Conservation (phyloP, 371 early-diverging fungal species). For the Mortierella sp. region DNA sequence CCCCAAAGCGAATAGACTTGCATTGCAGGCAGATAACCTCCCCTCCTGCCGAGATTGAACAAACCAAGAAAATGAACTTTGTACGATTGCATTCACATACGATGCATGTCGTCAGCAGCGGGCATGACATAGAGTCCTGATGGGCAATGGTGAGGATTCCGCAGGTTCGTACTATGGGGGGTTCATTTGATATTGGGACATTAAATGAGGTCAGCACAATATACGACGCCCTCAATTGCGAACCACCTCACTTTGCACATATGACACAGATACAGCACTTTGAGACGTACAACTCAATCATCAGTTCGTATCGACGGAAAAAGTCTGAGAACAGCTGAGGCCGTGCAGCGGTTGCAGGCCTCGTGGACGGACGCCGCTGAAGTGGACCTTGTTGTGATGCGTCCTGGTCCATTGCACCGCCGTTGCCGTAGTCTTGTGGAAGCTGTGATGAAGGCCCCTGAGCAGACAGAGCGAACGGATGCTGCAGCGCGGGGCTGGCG, state of each 20-base stretch:
- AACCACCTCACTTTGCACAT: no score
- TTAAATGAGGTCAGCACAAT: no score
- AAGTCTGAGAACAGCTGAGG: constrained; percentile 53
- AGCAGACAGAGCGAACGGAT: constrained; percentile 5
- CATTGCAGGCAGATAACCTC: no score
- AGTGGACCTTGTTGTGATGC: constrained; percentile 10
- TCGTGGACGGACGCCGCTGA: constrained; percentile 11
- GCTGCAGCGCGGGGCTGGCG: constrained; percentile 6
- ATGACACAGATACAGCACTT: background rate
- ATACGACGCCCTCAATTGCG: no score
- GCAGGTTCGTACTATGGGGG: constrained; percentile 72
- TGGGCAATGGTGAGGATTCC: constrained; percentile 83
- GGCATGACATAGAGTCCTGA: constrained; percentile 90
- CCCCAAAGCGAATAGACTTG: no score
- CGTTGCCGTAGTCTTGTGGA: constrained; percentile 2
- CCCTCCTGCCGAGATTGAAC: no score
- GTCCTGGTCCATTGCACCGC: constrained; percentile 26
- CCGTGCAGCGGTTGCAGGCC: constrained; percentile 21
- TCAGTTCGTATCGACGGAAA: constrained; percentile 63
- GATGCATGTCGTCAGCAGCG: constrained; percentile 76
- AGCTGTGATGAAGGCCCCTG: constrained; percentile 7
- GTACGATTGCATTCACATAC: no score
- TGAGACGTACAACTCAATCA: constrained; percentile 68
- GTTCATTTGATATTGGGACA: no score
- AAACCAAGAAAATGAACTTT: no score